Percentiles rank a stretch among this genome's conserved stretches.
phyloP scores from a whole-genome alignment of 208 protist genomes.

The Acanthamoeba rhysodes region DNA sequence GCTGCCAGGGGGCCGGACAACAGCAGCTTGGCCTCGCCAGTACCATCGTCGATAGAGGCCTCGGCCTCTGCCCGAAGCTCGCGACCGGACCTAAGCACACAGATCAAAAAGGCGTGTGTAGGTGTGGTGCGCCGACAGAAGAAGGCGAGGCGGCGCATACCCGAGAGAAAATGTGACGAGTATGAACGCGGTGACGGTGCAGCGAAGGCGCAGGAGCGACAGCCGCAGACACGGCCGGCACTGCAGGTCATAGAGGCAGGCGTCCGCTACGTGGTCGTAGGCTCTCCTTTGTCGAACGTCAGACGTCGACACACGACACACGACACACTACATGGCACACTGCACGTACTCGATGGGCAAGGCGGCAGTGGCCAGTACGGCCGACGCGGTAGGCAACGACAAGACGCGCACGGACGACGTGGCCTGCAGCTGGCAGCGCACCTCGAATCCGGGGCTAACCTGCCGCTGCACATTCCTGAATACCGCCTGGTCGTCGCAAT shows the following conservation, averaged over 20 bases:
- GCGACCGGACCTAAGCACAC: background rate
- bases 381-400: background rate
- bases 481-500: background rate
- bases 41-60: background rate
- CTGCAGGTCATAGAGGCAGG: background rate
- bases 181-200: background rate
- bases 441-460: background rate
- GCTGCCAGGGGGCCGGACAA: background rate
- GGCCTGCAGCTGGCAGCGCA: constrained; percentile 6
- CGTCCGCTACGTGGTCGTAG: background rate
- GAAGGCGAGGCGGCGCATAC: background rate
- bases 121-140: background rate
- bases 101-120: background rate
- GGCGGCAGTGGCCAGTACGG: background rate
- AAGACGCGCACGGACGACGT: background rate
- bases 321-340: background rate
- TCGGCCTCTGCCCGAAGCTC: background rate
- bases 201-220: background rate
- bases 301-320: background rate
- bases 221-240: background rate
- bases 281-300: background rate
- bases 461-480: constrained; percentile 22
- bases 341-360: background rate
- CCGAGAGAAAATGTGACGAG: background rate
- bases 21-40: background rate